Percentiles rank a stretch among this genome's conserved stretches.
Evolutionary conservation across 2,329 filamentous ascomycete genomes (phyloP).

Genomic region (Penicillium sp.): DNA sequence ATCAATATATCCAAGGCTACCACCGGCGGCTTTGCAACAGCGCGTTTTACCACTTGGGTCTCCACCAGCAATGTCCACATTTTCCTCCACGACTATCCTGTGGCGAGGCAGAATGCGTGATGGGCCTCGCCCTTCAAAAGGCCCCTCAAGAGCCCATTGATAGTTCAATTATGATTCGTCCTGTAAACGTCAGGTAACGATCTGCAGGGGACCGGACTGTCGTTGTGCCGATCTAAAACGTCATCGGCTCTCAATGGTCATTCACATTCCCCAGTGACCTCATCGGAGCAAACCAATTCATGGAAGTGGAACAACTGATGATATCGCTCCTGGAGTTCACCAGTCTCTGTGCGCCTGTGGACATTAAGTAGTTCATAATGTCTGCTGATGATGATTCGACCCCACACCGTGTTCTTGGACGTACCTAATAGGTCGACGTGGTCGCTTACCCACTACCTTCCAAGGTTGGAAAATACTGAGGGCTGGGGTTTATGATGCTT

Average conservation of each 20-base stretch:
- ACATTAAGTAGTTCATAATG: slow-evolving; percentile 12
- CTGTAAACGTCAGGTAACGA: slow-evolving; percentile 18
- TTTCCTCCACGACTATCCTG: slow-evolving; percentile 7
- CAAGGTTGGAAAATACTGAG: too few relatives aligned
- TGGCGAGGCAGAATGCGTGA: slow-evolving; percentile 3
- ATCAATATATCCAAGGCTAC: too few relatives aligned
- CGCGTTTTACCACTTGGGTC: slow-evolving; percentile 3
- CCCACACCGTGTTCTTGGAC: not conserved
- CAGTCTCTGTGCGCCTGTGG: slow-evolving; percentile 15
- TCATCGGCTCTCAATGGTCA: slow-evolving; percentile 8
- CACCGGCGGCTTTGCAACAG: not conserved
- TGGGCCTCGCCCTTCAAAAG: slow-evolving; percentile 9
- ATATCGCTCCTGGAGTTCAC: slow-evolving; percentile 6
- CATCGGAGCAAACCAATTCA: slow-evolving; percentile 12
- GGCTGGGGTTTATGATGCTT: slow-evolving; percentile 5
- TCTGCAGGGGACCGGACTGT: slow-evolving; percentile 20
- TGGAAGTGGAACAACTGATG: slow-evolving; percentile 7
- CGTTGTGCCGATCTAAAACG: slow-evolving; percentile 15
- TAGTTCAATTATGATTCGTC: slow-evolving; percentile 14
- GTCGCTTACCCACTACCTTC: not conserved
- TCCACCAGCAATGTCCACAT: slow-evolving; percentile 11
- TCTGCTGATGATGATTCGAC: slow-evolving; percentile 6
- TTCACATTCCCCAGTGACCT: slow-evolving; percentile 24
- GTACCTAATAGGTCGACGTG: not conserved
- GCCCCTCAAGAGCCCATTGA: slow-evolving; percentile 2